phyloP scores from a whole-genome alignment of 2,329 filamentous ascomycete species.

The Oidium heveae region DNA sequence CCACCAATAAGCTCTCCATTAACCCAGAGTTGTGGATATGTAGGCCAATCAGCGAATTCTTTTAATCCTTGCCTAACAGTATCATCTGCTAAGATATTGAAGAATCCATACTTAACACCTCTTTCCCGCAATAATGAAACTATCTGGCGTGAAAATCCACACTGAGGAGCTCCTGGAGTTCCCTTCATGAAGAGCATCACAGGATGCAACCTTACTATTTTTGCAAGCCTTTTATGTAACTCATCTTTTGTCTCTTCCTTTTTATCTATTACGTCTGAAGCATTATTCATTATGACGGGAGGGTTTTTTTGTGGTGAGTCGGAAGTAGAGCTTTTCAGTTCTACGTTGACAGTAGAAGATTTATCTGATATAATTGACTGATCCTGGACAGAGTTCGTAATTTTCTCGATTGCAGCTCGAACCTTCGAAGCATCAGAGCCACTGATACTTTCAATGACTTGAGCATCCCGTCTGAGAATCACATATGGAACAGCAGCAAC shows the following conservation, averaged over 20 bases:
- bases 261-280: slow-evolving; percentile 15
- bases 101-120: slow-evolving; percentile 90
- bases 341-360: slow-evolving; percentile 1
- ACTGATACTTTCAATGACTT: slow-evolving; percentile 62
- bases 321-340: slow-evolving; percentile 16
- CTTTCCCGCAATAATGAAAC: slow-evolving; percentile 71
- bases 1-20: slow-evolving; percentile 78
- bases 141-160: slow-evolving; percentile 75
- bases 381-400: slow-evolving; percentile 21
- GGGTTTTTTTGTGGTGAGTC: slow-evolving; percentile 16
- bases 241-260: slow-evolving; percentile 52
- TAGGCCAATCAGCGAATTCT: slow-evolving; percentile 96
- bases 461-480: slow-evolving; percentile 50
- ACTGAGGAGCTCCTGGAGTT: slow-evolving; percentile 67
- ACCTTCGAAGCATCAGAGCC: slow-evolving; percentile 77
- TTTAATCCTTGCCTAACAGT: slow-evolving; percentile 92
- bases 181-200: slow-evolving; percentile 99
- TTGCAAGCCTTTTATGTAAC: slow-evolving; percentile 51
- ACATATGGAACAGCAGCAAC: slow-evolving; percentile 87
- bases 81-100: slow-evolving; percentile 94
- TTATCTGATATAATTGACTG: neutral
- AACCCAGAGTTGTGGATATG: slow-evolving; percentile 86
- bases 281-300: slow-evolving; percentile 7
- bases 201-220: slow-evolving; percentile 80
- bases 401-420: slow-evolving; percentile 59